Conservation (phyloP, 2,329 filamentous ascomycete species). For the Ophiocordyceps unilateralis region DNA sequence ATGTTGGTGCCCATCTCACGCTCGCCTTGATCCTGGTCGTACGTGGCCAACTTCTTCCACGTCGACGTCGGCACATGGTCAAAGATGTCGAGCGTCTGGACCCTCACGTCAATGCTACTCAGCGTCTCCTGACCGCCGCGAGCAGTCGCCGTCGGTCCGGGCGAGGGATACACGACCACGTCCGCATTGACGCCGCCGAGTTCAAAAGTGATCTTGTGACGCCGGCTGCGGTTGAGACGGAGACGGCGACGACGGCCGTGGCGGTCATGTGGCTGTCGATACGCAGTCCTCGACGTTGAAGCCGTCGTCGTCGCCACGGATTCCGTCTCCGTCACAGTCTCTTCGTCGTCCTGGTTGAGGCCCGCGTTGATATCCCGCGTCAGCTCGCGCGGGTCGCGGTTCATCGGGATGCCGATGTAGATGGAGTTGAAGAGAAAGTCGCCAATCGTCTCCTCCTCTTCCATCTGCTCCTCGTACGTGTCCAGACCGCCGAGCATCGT, state of each 20-base stretch:
- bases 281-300: conserved; percentile 32
- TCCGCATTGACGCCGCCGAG: conserved; percentile 72
- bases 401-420: conserved; percentile 83
- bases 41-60: conserved; percentile 96
- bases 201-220: conserved; percentile 93
- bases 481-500: conserved; percentile 17
- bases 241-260: conserved; percentile 47
- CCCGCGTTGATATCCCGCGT: conserved; percentile 73
- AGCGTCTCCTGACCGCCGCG: conserved; percentile 51
- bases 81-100: conserved; percentile 75
- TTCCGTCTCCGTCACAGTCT: conserved; percentile 64
- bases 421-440: conserved; percentile 98
- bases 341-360: conserved; percentile 64
- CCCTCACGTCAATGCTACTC: conserved; percentile 69
- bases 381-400: conserved; percentile 69
- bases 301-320: conserved; percentile 65
- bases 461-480: conserved; percentile 50
- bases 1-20: conserved; percentile 76
- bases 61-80: conserved; percentile 91
- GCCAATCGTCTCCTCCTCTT: conserved; percentile 74
- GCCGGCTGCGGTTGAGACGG: conserved; percentile 66
- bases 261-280: conserved; percentile 32
- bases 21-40: conserved; percentile 73
- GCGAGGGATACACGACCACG: conserved; percentile 59
- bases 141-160: background rate